Evolutionary conservation across 73 alveolate species (phyloP).

Genomic region (Paramecium primaurelia): DNA sequence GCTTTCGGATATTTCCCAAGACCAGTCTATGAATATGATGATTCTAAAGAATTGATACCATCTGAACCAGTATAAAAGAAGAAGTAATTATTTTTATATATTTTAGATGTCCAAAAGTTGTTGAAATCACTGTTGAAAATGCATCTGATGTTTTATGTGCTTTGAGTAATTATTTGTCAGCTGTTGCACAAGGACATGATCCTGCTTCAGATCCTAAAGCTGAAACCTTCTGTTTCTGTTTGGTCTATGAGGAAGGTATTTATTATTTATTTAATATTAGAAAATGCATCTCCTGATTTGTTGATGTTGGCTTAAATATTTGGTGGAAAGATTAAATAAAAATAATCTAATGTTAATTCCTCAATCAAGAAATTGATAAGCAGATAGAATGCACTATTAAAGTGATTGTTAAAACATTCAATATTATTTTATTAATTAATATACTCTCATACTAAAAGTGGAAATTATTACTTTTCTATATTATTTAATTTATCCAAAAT

Average conservation of each 20-base stretch:
- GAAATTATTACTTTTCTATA: background rate
- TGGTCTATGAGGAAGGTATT: conserved; percentile 40
- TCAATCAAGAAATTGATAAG: background rate
- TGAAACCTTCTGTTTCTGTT: conserved; percentile 38
- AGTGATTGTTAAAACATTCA: conserved; percentile 10
- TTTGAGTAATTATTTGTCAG: conserved; percentile 7
- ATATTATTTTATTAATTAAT: background rate
- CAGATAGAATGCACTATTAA: background rate
- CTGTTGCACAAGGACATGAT: background rate
- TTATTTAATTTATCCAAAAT: background rate
- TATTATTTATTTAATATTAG: background rate
- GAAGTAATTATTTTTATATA: background rate
- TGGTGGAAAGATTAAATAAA: background rate
- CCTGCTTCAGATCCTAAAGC: conserved; percentile 32
- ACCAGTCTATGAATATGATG: background rate
- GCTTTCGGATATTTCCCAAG: conserved; percentile 24
- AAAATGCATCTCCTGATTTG: conserved; percentile 32
- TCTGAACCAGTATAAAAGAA: background rate
- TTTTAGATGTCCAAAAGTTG: background rate
- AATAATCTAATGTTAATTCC: background rate
- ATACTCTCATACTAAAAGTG: background rate
- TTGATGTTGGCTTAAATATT: conserved; percentile 25
- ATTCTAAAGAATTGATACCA: background rate
- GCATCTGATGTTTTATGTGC: conserved; percentile 38
- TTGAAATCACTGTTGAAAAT: background rate